phyloP scores from a whole-genome alignment of 345 rosid genomes.

The Citrus medica region DNA sequence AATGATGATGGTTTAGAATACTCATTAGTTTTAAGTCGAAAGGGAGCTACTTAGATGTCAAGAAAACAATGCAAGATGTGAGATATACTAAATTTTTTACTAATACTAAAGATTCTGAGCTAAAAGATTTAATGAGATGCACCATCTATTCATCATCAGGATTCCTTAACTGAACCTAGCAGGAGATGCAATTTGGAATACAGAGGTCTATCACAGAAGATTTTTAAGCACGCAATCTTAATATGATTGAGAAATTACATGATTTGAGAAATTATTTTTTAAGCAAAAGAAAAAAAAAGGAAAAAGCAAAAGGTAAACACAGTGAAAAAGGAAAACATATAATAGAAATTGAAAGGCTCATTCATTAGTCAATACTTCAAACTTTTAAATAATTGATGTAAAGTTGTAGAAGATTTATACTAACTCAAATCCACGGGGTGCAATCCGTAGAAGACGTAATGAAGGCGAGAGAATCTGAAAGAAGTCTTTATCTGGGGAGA shows the following conservation, averaged over 20 bases:
- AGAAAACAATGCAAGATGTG: not conserved
- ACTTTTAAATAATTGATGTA: not conserved
- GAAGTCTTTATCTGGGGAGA: conserved; percentile 98
- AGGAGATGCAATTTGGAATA: not conserved
- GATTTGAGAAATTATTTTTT: not conserved
- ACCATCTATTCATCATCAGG: not conserved
- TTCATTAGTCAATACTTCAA: not conserved
- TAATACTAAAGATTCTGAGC: not conserved
- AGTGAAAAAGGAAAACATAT: not conserved
- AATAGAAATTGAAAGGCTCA: not conserved
- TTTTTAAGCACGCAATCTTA: not conserved
- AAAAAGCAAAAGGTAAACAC: not conserved
- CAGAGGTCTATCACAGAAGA: not conserved
- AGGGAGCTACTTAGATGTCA: not conserved
- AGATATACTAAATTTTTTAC: not conserved
- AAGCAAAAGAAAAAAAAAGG: not conserved
- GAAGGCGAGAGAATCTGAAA: conserved; percentile 96
- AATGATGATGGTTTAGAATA: not conserved
- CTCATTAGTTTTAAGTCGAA: not conserved
- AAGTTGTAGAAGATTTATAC: conserved; percentile 25
- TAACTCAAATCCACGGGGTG: conserved; percentile 91
- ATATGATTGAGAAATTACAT: not conserved
- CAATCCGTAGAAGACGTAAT: conserved; percentile 84
- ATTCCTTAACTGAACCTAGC: not conserved
- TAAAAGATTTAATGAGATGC: not conserved